Evolutionary conservation across 306 rosid genomes (phyloP), one percentile per base, ranked within the genome.

Genomic region (Quercus berberidifolia): DNA sequence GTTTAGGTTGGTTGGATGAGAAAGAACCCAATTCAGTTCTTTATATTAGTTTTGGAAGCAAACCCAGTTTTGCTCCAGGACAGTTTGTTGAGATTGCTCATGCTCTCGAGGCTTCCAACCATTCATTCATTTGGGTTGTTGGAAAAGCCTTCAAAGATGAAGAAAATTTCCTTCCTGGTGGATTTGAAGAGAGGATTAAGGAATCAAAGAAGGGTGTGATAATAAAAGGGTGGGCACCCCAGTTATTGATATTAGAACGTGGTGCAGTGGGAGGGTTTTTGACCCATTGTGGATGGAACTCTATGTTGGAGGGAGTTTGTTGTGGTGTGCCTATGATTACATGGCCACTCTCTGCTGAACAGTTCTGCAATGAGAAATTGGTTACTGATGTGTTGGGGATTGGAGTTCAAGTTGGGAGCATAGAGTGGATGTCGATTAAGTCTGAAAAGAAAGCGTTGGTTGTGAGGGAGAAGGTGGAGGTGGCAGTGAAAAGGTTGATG

Each of bases 271-370:
- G 90, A 21, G 97, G 94, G 52, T 92, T 89, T 28, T 56, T 92
- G 87, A 92, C 94, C 1, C 96, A 92, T 25, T 90, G 93, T 28
- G 96, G 97, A 4, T 92, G 97, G 96, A 92, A 92, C 46, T 92
- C 97, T 3, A 85, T 88, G 5, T 4, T 91, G 79, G 97, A 93
- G 78, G 85, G 90, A 3, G 67, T 89, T 38, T 74, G 83, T 1
- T 76, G 83, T 3, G 92, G 92, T 0, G 87, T 88, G 55, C 89
- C 94, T 1, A 86, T 91, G 96, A 78, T 82, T 5, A 88, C 94
- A 2, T 92, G 96, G 96, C 97, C 97, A 3, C 63, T 92, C 4
- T 69, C 87, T 2, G 96, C 96, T 0, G 97, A 92, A 82, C 93
- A 92, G 28, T 92, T 91, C 59, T 79, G 59, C 71, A 91, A 91